These are phyloP conservation scores for Ascomycota sp. DNA, from an alignment of 2,329 filamentous ascomycete species.

Conservation along the genomic window DNA sequence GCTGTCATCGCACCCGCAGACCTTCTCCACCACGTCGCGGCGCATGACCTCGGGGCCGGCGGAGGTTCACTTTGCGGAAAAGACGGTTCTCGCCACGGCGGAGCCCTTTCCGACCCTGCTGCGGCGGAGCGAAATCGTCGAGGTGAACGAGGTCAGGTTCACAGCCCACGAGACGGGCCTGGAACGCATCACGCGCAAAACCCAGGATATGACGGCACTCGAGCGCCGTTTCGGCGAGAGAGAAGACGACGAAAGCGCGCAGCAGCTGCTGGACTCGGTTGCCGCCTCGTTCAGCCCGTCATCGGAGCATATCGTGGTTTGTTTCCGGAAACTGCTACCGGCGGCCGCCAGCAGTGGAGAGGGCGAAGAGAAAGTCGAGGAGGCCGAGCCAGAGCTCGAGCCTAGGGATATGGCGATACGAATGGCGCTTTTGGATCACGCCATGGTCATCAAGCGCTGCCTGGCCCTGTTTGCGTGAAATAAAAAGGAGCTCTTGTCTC, in stretches of 20 bases:
- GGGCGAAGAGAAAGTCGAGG: constrained; percentile 17
- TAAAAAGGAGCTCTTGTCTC: constrained; percentile 36
- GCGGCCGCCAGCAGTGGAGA: constrained; percentile 18
- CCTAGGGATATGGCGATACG: constrained; percentile 60
- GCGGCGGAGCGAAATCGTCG: constrained; percentile 65
- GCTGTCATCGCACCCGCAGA: constrained; percentile 54
- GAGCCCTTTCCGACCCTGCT: constrained; percentile 85
- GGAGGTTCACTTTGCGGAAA: constrained; percentile 60
- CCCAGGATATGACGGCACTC: constrained; percentile 57
- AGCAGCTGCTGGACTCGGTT: constrained; percentile 54
- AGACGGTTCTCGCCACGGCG: constrained; percentile 62
- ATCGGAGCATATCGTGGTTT: constrained; percentile 57
- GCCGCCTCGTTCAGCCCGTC: constrained; percentile 54
- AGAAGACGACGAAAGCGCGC: constrained; percentile 51
- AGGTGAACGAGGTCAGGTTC: constrained; percentile 43
- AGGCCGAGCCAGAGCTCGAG: constrained; percentile 25
- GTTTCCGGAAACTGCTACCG: constrained; percentile 57
- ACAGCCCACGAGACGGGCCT: constrained; percentile 70
- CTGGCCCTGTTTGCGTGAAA: constrained; percentile 47
- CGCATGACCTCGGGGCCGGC: constrained; percentile 49
- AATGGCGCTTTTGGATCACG: constrained; percentile 75
- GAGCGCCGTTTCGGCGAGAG: constrained; percentile 54
- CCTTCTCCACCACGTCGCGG: constrained; percentile 58
- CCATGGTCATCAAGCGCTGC: constrained; percentile 69
- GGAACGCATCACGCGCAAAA: constrained; percentile 79